Percentiles rank a stretch among this genome's conserved stretches.
Evolutionary conservation across 2,329 filamentous ascomycete genomes (phyloP).

Genomic region (Colletotrichum sp.): DNA sequence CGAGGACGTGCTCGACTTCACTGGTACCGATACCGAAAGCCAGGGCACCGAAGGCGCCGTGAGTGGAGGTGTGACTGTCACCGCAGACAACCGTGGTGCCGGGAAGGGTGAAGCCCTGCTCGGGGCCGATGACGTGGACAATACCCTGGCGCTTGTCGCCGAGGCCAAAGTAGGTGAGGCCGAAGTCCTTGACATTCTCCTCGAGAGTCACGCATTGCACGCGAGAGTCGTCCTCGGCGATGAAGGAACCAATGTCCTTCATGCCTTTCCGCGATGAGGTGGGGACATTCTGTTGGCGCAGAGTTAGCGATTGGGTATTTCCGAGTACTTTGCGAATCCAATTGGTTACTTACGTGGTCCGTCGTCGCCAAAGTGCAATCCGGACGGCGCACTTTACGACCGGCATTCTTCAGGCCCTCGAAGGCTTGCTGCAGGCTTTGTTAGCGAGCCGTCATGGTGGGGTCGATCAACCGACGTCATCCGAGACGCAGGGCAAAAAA

Average conservation of each 20-base stretch:
- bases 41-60: slow-evolving; percentile 93
- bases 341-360: slow-evolving; percentile 77
- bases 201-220: slow-evolving; percentile 95
- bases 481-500: not conserved
- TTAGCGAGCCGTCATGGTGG: slow-evolving; percentile 16
- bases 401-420: slow-evolving; percentile 90
- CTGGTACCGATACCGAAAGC: slow-evolving; percentile 98
- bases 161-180: slow-evolving; percentile 95
- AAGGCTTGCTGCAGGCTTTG: slow-evolving; percentile 79
- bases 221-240: slow-evolving; percentile 92
- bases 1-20: slow-evolving; percentile 97
- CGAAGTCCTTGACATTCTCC: slow-evolving; percentile 96
- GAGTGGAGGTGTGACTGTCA: slow-evolving; percentile 97
- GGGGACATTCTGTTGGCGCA: slow-evolving; percentile 78
- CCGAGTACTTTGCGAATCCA: not conserved
- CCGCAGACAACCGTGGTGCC: slow-evolving; percentile 97
- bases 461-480: slow-evolving; percentile 15
- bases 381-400: slow-evolving; percentile 85
- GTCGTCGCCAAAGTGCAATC: slow-evolving; percentile 97
- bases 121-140: slow-evolving; percentile 96
- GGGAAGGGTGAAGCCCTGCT: slow-evolving; percentile 97
- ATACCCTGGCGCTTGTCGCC: slow-evolving; percentile 97
- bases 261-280: slow-evolving; percentile 89
- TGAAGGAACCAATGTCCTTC: slow-evolving; percentile 92
- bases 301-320: not conserved